phyloP scores from a whole-genome alignment of 2,329 filamentous ascomycete species.

The Blumeria hordei region DNA sequence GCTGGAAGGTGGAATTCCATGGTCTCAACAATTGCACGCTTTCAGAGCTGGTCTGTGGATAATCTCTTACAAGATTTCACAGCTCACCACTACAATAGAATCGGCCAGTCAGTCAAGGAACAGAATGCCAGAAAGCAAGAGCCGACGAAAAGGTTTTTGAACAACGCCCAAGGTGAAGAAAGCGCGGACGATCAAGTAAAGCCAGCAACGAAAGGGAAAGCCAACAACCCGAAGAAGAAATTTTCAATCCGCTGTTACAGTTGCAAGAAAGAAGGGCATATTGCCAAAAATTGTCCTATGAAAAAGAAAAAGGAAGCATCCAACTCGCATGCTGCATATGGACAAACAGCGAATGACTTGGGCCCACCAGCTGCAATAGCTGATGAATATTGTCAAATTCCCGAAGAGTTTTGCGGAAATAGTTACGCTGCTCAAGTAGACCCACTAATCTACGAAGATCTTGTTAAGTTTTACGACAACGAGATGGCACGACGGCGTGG shows the following conservation, averaged over 20 bases:
- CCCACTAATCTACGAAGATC: background rate
- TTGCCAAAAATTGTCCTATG: background rate
- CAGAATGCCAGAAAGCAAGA: background rate
- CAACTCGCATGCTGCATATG: background rate
- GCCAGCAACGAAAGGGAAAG: background rate
- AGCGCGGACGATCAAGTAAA: background rate
- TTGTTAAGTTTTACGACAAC: background rate
- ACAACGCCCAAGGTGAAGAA: background rate
- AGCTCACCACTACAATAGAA: background rate
- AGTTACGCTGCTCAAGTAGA: background rate
- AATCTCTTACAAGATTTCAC: background rate
- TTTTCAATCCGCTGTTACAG: background rate
- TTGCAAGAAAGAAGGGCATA: background rate
- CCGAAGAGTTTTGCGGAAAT: background rate
- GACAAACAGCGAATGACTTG: background rate
- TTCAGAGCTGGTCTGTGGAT: background rate
- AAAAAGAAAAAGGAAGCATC: background rate
- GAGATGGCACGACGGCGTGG: background rate
- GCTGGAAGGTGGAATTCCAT: background rate
- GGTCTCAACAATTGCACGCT: background rate
- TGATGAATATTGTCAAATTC: background rate
- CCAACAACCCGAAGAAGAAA: background rate
- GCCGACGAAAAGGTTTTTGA: background rate
- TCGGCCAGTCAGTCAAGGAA: background rate
- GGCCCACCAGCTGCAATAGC: background rate